Conservation (phyloP, 257 asterid species). For the Datura wrightii region DNA sequence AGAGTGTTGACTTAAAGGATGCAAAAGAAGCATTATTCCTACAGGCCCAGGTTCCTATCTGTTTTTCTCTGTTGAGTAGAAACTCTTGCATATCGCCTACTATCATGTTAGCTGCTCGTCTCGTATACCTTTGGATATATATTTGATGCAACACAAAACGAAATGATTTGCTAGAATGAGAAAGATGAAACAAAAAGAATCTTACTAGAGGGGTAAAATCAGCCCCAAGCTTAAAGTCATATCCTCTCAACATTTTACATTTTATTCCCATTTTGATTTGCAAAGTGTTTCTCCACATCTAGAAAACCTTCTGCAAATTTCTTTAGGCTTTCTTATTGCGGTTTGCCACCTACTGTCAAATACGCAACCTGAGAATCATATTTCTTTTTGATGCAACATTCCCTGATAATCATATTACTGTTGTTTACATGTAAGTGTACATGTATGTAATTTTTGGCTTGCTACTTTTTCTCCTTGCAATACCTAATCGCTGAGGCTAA, state of each 20-base stretch:
- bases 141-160: constrained; percentile 19
- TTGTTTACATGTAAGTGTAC: no score
- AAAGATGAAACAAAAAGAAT: constrained; percentile 20
- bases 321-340: background rate
- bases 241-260: background rate
- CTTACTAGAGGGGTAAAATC: background rate
- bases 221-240: background rate
- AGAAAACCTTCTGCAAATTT: constrained; percentile 1
- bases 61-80: constrained; percentile 31
- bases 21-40: constrained; percentile 56
- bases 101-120: background rate
- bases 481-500: constrained; percentile 18
- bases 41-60: constrained; percentile 66
- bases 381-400: constrained; percentile 15
- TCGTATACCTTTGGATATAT: constrained; percentile 10
- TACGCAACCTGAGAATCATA: background rate
- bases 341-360: background rate
- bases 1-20: constrained; percentile 46
- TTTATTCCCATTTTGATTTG: constrained; percentile 6
- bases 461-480: constrained; percentile 23
- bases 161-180: constrained; percentile 19
- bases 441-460: constrained; percentile 10
- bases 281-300: constrained; percentile 15
- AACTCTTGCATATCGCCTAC: constrained; percentile 12
- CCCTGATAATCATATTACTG: background rate